Conservation (phyloP, 2,329 filamentous ascomycete genomes). For the Cercospora zeae-maydis region DNA sequence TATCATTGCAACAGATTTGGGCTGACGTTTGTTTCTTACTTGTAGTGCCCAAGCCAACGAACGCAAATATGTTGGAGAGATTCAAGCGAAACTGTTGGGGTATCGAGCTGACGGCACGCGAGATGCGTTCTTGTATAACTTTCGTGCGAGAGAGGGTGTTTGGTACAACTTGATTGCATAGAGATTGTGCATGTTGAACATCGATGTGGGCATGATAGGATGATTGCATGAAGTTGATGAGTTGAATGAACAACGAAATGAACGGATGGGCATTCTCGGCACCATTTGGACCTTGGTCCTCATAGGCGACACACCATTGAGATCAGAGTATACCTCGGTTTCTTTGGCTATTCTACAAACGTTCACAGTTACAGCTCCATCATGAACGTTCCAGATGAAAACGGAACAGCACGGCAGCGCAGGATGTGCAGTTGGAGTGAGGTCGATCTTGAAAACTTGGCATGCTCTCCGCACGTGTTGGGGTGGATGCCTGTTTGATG, state of each 20-base stretch:
- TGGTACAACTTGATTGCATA: slow-evolving; percentile 69
- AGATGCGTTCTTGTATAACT: slow-evolving; percentile 89
- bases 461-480: not conserved
- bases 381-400: too few relatives aligned
- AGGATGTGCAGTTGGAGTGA: not conserved
- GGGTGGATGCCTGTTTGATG: not conserved
- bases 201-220: not conserved
- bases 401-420: too few relatives aligned
- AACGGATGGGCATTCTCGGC: not conserved
- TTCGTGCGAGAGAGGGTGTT: slow-evolving; percentile 75
- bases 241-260: not conserved
- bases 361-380: too few relatives aligned
- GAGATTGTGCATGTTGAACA: not conserved
- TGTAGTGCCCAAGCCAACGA: slow-evolving; percentile 64
- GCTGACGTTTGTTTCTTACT: too few relatives aligned
- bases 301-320: too few relatives aligned
- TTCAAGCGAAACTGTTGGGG: slow-evolving; percentile 69
- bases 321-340: too few relatives aligned
- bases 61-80: slow-evolving; percentile 75
- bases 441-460: not conserved
- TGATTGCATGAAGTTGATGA: not conserved
- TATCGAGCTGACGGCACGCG: slow-evolving; percentile 58
- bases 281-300: too few relatives aligned
- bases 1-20: not conserved
- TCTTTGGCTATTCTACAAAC: too few relatives aligned